These are phyloP conservation scores for Mycocentrospora acerina DNA, from an alignment of 2,329 filamentous ascomycete species.

Conservation along the genomic window DNA sequence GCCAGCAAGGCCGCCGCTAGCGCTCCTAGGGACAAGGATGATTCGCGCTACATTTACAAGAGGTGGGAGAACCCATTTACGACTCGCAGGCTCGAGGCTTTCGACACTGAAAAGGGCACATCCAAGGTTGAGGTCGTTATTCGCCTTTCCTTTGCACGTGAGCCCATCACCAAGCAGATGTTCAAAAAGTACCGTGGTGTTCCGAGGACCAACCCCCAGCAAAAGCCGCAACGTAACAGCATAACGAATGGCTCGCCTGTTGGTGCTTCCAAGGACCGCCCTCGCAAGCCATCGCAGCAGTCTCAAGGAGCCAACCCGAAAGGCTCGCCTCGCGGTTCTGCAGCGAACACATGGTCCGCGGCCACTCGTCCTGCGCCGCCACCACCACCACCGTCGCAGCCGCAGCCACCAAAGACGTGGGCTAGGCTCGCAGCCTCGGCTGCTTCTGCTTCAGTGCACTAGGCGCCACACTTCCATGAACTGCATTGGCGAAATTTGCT, in stretches of 20 bases:
- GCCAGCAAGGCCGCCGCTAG: slow-evolving; percentile 32
- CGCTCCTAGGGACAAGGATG: slow-evolving; percentile 23
- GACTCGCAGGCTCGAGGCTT: slow-evolving; percentile 26
- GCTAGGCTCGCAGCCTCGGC: slow-evolving; percentile 27
- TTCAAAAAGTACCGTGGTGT: slow-evolving; percentile 26
- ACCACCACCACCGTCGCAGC: slow-evolving; percentile 16
- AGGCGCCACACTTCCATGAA: not conserved
- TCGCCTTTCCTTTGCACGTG: slow-evolving; percentile 26
- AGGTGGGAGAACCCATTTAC: slow-evolving; percentile 31
- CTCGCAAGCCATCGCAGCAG: slow-evolving; percentile 36
- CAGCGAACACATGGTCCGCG: slow-evolving; percentile 27
- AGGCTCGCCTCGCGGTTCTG: slow-evolving; percentile 25
- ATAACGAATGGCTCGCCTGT: slow-evolving; percentile 18
- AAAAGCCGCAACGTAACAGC: slow-evolving; percentile 31
- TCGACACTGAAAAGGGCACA: slow-evolving; percentile 26
- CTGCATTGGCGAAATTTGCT: too few relatives aligned
- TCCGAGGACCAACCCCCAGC: slow-evolving; percentile 13
- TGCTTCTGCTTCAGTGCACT: slow-evolving; percentile 22
- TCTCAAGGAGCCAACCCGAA: slow-evolving; percentile 27
- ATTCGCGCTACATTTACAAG: slow-evolving; percentile 16
- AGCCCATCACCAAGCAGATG: slow-evolving; percentile 31
- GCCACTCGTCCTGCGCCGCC: slow-evolving; percentile 17
- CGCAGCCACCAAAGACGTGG: slow-evolving; percentile 23
- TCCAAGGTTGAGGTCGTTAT: slow-evolving; percentile 32
- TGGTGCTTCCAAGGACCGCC: slow-evolving; percentile 24